These are phyloP conservation scores for Urochloa ruziziensis DNA, from an alignment of 176 grass and related monocot species.

Conservation along the genomic window DNA sequence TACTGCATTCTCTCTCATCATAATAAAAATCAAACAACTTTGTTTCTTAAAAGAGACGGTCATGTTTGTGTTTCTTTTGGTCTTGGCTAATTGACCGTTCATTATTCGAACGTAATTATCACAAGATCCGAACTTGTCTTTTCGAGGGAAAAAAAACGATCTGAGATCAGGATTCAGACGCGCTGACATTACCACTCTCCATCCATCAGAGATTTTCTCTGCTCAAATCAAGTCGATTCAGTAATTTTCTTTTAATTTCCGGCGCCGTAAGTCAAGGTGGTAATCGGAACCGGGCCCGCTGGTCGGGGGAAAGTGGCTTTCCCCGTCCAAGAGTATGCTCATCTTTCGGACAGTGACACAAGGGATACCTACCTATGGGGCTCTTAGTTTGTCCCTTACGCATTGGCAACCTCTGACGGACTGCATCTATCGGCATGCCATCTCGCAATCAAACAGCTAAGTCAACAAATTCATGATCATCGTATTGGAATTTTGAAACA, in stretches of 20 bases:
- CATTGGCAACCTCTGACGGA: background rate
- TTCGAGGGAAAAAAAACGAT: background rate
- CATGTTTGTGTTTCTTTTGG: background rate
- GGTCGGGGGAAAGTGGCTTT: conserved; percentile 1
- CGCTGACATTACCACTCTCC: background rate
- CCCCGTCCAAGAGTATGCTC: background rate
- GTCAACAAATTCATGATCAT: conserved; percentile 3
- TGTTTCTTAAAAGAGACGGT: background rate
- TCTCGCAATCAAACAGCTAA: background rate
- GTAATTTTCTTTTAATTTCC: background rate
- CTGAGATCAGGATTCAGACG: background rate
- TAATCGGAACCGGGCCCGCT: background rate
- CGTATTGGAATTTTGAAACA: background rate
- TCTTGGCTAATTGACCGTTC: background rate
- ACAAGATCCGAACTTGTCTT: background rate
- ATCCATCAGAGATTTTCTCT: background rate
- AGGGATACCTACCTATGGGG: background rate
- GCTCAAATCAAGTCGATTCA: background rate
- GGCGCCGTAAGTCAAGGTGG: background rate
- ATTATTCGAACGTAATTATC: background rate
- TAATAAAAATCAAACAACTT: background rate
- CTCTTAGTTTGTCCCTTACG: conserved; percentile 24
- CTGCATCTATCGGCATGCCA: background rate
- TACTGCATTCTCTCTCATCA: background rate
- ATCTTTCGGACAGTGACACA: background rate